Evolutionary conservation across 2,329 filamentous ascomycete species (phyloP).

Genomic region (Trichoderma breve): DNA sequence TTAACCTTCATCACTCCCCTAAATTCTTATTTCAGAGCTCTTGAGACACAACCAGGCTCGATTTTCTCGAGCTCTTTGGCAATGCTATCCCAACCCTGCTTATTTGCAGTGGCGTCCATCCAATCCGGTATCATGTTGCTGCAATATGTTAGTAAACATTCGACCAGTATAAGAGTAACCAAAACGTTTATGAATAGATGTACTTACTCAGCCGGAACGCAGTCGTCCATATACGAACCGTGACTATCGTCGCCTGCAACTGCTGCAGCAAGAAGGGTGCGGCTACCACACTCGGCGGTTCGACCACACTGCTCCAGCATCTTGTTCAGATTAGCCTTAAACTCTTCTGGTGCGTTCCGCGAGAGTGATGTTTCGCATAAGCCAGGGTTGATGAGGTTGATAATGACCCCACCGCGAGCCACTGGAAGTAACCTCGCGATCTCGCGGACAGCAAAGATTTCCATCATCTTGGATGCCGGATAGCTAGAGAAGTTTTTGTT

Average conservation of each 20-base stretch:
- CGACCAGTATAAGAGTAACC: background rate
- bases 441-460: slow-evolving; percentile 29
- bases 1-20: background rate
- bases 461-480: slow-evolving; percentile 30
- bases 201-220: slow-evolving; percentile 27
- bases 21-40: background rate
- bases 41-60: background rate
- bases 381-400: slow-evolving; percentile 33
- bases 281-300: slow-evolving; percentile 31
- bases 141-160: background rate
- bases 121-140: background rate
- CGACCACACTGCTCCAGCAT: slow-evolving; percentile 18
- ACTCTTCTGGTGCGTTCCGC: background rate
- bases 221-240: slow-evolving; percentile 26
- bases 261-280: slow-evolving; percentile 29
- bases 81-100: background rate
- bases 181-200: background rate
- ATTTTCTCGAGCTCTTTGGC: background rate
- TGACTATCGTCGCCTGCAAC: slow-evolving; percentile 30
- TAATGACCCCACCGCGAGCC: slow-evolving; percentile 28
- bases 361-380: slow-evolving; percentile 28
- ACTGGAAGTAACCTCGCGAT: slow-evolving; percentile 30
- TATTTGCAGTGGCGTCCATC: background rate
- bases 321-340: background rate
- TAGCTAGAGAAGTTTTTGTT: slow-evolving; percentile 22